Base-by-base conservation (phyloP, 345 rosid genomes). In the Euphorbia pulcherrima region DNA sequence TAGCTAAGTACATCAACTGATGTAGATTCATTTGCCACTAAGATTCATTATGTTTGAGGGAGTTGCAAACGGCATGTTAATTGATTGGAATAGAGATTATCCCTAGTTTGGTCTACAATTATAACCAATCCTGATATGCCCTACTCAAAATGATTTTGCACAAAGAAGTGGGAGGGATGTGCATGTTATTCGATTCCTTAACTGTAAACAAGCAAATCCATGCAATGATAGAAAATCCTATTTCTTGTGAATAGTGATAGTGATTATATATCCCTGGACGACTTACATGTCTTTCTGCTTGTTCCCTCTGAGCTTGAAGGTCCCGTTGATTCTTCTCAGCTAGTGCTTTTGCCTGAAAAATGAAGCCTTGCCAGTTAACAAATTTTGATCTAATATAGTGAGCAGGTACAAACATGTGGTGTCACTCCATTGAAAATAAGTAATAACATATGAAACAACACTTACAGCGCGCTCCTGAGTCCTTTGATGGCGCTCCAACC, bases 381-480 rank as follows among this genome's bases (percentile, higher is more conserved):
- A 23, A 11, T 11, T 17, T 48, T 41, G 6, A 30, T 17, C 33
- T 24, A 59, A 51, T 61, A 27, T 27, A 37, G 11, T 10, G 6
- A 26, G 44, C 35, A n/a, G 44, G 28, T 61, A 27, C 37, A 59
- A 62, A 46, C n/a, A 61, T 86, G 67, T 88, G 99, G 71, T 88
- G 96, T 73, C 96, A 95, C 62, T 94, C 96, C 80, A 94, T 44
- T 1, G 16, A 44, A 12, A 44, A 39, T 33, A 39, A 44, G 16
- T 3, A 44, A 39, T 33, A 39, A 44, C 50, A 12, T 6, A 44
- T 44, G 16, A 11, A 8, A 53, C 50, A 75, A 60, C 58, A 72
- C 90, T 67, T 83, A 94, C 99, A 75, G 97, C 97, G 21, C 99
- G 90, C 85, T 94, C 99, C 75, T 91, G 96, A 72, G 97, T 88